Conservation (phyloP, 768 basidiomycete genomes). For the Ramaria sp. region DNA sequence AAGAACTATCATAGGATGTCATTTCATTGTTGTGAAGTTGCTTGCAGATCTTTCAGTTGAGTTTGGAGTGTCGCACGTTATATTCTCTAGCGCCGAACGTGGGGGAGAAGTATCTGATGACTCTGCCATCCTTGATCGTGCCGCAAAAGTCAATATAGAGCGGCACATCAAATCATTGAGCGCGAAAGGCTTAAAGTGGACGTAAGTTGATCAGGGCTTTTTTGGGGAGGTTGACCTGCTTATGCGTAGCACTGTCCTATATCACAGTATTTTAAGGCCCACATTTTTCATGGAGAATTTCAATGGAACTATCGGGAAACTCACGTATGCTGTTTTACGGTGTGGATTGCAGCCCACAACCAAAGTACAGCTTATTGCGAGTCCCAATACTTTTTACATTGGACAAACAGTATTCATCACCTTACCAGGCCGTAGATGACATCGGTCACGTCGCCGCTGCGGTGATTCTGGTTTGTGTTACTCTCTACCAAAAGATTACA, state of each 20-base stretch:
- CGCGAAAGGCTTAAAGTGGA: conserved; percentile 24
- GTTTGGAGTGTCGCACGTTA: conserved; percentile 23
- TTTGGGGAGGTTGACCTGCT: neutral
- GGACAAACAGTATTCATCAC: neutral
- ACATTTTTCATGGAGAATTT: conserved; percentile 36
- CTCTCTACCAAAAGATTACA: neutral
- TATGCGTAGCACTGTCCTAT: neutral
- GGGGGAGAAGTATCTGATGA: conserved; percentile 27
- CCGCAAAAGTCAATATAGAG: conserved; percentile 29
- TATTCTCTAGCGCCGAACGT: conserved; percentile 30
- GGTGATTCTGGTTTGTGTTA: conserved; percentile 20
- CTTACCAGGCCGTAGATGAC: conserved; percentile 22
- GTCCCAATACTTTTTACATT: conserved; percentile 10
- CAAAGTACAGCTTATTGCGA: conserved; percentile 25
- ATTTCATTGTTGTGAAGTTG: conserved; percentile 14
- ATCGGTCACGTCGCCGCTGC: conserved; percentile 25
- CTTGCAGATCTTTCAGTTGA: conserved; percentile 28
- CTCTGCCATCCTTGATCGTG: conserved; percentile 16
- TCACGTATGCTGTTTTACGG: conserved; percentile 24
- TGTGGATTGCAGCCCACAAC: conserved; percentile 24
- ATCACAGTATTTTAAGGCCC: neutral
- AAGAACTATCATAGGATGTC: neutral
- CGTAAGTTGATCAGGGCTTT: conserved; percentile 19
- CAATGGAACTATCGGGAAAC: conserved; percentile 25
- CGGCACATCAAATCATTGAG: conserved; percentile 23